Evolutionary conservation across 768 basidiomycete species (phyloP).

Genomic region (Tylopilus sp.): DNA sequence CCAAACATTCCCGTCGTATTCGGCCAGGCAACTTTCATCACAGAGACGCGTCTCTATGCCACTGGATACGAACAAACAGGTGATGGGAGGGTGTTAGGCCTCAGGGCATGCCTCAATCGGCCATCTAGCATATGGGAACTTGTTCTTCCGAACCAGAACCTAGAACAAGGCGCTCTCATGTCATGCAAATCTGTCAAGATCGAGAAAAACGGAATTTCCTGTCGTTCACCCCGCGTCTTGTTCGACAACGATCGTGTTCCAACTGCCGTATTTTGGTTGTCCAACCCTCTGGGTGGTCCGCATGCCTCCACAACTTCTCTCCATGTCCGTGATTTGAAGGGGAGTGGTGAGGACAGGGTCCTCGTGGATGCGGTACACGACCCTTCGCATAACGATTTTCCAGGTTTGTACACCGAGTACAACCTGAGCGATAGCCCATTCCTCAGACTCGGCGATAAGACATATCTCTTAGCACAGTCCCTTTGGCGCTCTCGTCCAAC

Average conservation of each 20-base stretch:
- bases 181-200: slow-evolving; percentile 28
- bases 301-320: slow-evolving; percentile 56
- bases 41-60: slow-evolving; percentile 44
- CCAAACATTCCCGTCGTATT: slow-evolving; percentile 35
- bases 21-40: slow-evolving; percentile 54
- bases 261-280: slow-evolving; percentile 47
- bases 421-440: slow-evolving; percentile 44
- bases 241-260: slow-evolving; percentile 20
- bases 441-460: slow-evolving; percentile 23
- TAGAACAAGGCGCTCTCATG: slow-evolving; percentile 9
- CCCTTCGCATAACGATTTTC: slow-evolving; percentile 43
- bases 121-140: slow-evolving; percentile 57
- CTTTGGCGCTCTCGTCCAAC: slow-evolving; percentile 53
- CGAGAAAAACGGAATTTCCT: slow-evolving; percentile 43
- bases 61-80: slow-evolving; percentile 59
- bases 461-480: slow-evolving; percentile 39
- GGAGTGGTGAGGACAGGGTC: slow-evolving; percentile 7
- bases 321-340: slow-evolving; percentile 39
- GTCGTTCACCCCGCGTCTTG: slow-evolving; percentile 57
- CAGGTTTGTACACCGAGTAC: slow-evolving; percentile 57
- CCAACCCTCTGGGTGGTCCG: slow-evolving; percentile 52
- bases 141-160: slow-evolving; percentile 17
- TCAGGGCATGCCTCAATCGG: slow-evolving; percentile 59
- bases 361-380: slow-evolving; percentile 45
- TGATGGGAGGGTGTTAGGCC: slow-evolving; percentile 58